Evolutionary conservation across 768 basidiomycete genomes (phyloP), one percentile per base, ranked within the genome.

Genomic region (Suillus variegatus): DNA sequence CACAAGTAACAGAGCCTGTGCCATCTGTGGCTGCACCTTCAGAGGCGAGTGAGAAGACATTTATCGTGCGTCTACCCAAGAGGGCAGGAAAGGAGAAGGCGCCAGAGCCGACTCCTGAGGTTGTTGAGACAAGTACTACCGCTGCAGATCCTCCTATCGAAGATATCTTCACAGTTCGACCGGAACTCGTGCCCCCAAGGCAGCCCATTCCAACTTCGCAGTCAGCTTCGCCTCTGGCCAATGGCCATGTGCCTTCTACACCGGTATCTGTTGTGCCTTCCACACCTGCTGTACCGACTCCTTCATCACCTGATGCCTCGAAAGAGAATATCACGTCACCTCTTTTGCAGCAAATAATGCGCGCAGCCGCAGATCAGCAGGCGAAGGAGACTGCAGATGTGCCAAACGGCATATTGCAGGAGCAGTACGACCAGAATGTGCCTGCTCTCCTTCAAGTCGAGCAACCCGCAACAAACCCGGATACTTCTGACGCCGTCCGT

Each of bases 131-230:
- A 4, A 66, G 72, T 12, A 69, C 75, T 4, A 72, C 77, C 4
- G 70, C 70, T 12, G 75, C 74, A 54, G 82, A 84, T 65, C 74
- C 78, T 20, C 76, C 80, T 16, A 73, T 83, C 58, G 86, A 88
- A 67, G 87, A 88, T 43, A 80, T 85, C 36, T 88, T 88, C 70
- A 85, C 82, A 40, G 85, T 88, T n/a, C 76, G 83, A 63, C 85
- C 86, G 3, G 80, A 81, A 43, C 77, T 84, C 61, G 82, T 81
- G 36, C 71, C 69, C 65, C 68, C 67, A 47, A 71, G 70, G 58
- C 67, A 71, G 46, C 69, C 68, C 2, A 77, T 71, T 65, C 72
- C 65, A 28, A 32, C 41, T 28, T 43, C 58, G 40, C 72, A 67
- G 55, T 73, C 75, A 6, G 74, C 81, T 8, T 36, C 13, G 35